Percentiles rank a stretch among this genome's conserved stretches.
Evolutionary conservation across 352 stramenopile genomes (phyloP).

Genomic region (Peronospora belbahrii): DNA sequence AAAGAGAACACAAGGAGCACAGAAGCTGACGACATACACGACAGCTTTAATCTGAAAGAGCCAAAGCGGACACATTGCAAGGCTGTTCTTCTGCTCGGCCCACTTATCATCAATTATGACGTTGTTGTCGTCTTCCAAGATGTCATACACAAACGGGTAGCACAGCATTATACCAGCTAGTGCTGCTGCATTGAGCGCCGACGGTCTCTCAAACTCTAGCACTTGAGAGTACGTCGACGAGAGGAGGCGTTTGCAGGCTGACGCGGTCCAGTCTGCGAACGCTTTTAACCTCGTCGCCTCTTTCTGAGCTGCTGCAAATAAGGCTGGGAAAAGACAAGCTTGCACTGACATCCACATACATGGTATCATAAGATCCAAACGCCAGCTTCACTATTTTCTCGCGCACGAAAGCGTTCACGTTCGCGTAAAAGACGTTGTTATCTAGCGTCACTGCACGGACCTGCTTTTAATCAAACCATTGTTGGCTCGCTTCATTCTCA

Average conservation of each 20-base stretch:
- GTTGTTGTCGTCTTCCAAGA: too few relatives aligned
- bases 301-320: too few relatives aligned
- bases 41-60: too few relatives aligned
- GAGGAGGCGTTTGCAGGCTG: conserved; percentile 17
- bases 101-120: too few relatives aligned
- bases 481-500: background rate
- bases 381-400: conserved; percentile 27
- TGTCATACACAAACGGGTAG: conserved; percentile 32
- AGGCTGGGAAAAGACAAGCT: too few relatives aligned
- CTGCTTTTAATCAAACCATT: background rate
- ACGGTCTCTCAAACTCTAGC: conserved; percentile 11
- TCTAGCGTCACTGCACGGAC: conserved; percentile 28
- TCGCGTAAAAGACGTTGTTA: conserved; percentile 41
- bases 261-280: conserved; percentile 8
- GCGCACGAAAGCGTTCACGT: conserved; percentile 23
- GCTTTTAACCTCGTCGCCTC: conserved; percentile 2
- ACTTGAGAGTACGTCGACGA: conserved; percentile 1
- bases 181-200: conserved; percentile 18
- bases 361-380: conserved; percentile 9
- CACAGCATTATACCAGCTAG: conserved; percentile 37
- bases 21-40: too few relatives aligned
- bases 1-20: too few relatives aligned
- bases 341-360: conserved; percentile 31
- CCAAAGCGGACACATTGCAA: too few relatives aligned
- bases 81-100: too few relatives aligned